phyloP scores from a whole-genome alignment of 441 rosid species.

The Bruguiera hainesii region DNA sequence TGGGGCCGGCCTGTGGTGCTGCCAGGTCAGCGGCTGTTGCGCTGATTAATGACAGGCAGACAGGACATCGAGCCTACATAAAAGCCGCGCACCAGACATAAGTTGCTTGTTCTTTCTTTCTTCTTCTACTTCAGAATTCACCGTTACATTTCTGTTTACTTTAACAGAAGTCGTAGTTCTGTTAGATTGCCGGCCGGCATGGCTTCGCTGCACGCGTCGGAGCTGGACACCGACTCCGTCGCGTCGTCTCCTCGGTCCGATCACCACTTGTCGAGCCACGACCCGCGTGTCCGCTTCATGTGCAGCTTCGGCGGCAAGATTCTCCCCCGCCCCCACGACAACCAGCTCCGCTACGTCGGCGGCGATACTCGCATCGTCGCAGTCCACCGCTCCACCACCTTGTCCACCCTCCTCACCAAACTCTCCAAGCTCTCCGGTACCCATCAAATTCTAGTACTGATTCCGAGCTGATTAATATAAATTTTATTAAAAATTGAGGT shows the following conservation, averaged over 20 bases:
- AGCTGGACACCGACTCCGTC: constrained; percentile 61
- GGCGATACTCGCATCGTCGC: constrained; percentile 93
- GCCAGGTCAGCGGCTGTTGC: constrained; percentile 9
- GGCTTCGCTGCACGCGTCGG: constrained; percentile 61
- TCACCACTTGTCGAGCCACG: constrained; percentile 34
- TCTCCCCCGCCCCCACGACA: constrained; percentile 92
- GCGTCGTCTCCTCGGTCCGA: constrained; percentile 82
- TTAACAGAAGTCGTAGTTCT: neutral
- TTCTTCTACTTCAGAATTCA: neutral
- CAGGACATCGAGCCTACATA: too few relatives aligned
- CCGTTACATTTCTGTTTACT: neutral
- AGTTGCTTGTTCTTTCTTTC: constrained; percentile 1
- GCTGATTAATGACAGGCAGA: neutral
- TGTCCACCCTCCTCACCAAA: constrained; percentile 53
- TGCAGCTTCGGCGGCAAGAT: constrained; percentile 95
- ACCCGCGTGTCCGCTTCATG: constrained; percentile 73
- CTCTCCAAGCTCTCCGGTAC: constrained; percentile 79
- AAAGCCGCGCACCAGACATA: neutral
- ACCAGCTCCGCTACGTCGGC: constrained; percentile 84
- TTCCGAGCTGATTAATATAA: too few relatives aligned
- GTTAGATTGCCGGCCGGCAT: constrained; percentile 11
- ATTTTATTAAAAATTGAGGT: too few relatives aligned
- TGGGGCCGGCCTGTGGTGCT: neutral
- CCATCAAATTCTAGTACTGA: neutral
- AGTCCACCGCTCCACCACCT: constrained; percentile 57